These are phyloP conservation scores for Apophysomyces variabilis DNA, from an alignment of 371 early-diverging fungal genomes.

Conservation along the genomic window DNA sequence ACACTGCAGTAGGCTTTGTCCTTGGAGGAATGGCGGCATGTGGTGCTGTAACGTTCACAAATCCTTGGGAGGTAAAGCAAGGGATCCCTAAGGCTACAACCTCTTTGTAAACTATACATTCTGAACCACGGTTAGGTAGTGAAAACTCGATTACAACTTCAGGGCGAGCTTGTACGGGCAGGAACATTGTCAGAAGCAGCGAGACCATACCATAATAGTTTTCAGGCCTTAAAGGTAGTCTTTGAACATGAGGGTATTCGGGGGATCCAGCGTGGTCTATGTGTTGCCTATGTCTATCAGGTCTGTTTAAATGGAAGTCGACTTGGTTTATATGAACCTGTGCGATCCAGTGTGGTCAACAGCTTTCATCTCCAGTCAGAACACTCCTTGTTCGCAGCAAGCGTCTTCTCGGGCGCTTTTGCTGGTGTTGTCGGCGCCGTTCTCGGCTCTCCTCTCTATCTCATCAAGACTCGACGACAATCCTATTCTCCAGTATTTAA, in stretches of 20 bases:
- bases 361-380: constrained; percentile 26
- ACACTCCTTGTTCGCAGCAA: constrained; percentile 54
- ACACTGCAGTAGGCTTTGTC: constrained; percentile 62
- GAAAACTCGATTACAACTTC: constrained; percentile 94
- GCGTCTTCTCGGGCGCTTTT: constrained; percentile 65
- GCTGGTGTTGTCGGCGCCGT: constrained; percentile 84
- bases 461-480: constrained; percentile 97
- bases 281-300: constrained; percentile 93
- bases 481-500: constrained; percentile 76
- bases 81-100: not conserved
- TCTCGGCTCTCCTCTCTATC: constrained; percentile 86
- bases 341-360: constrained; percentile 31
- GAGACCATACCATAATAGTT: constrained; percentile 78
- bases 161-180: constrained; percentile 83
- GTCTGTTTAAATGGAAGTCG: constrained; percentile 92
- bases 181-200: constrained; percentile 52
- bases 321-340: constrained; percentile 90
- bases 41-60: constrained; percentile 93
- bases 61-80: constrained; percentile 84
- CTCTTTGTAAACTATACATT: too few relatives aligned
- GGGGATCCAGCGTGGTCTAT: constrained; percentile 90
- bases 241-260: constrained; percentile 81
- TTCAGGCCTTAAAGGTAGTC: constrained; percentile 81
- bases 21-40: constrained; percentile 85
- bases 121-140: constrained; percentile 69